Conservation (phyloP, 768 basidiomycete genomes). For the Mrakia blollopis region DNA sequence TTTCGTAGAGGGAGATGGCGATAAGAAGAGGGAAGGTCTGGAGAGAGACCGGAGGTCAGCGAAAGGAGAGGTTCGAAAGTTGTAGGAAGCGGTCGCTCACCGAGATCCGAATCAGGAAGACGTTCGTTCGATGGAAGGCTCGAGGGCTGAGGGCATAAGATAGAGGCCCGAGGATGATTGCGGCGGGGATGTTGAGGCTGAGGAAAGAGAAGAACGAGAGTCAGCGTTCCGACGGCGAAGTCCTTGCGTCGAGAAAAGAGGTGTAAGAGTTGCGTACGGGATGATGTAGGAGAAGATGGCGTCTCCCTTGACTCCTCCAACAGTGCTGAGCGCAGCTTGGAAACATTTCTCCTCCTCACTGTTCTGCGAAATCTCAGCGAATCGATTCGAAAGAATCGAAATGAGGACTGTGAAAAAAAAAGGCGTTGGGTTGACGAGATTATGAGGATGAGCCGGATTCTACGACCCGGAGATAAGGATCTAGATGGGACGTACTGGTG, state of each 20-base stretch:
- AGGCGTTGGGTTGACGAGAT: too few relatives aligned
- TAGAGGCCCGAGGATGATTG: constrained; percentile 70
- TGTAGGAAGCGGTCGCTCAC: constrained; percentile 47
- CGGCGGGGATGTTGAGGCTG: constrained; percentile 51
- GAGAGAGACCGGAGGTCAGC: background rate
- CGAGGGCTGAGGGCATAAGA: constrained; percentile 71
- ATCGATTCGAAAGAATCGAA: constrained; percentile 85
- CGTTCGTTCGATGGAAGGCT: constrained; percentile 73
- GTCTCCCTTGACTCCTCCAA: constrained; percentile 50
- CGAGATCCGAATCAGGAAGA: constrained; percentile 77
- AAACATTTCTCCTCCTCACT: constrained; percentile 62
- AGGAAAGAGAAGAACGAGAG: constrained; percentile 40
- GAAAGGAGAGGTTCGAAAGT: background rate
- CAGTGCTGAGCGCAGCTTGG: constrained; percentile 77
- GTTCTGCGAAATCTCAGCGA: constrained; percentile 59
- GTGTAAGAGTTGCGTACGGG: constrained; percentile 46
- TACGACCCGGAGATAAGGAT: background rate
- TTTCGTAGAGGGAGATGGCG: constrained; percentile 71
- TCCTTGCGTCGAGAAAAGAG: constrained; percentile 67
- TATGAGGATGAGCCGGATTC: background rate
- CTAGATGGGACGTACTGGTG: constrained; percentile 58
- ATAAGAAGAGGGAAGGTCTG: constrained; percentile 73
- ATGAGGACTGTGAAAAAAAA: constrained; percentile 56
- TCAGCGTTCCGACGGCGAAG: too few relatives aligned
- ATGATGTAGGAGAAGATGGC: constrained; percentile 52